Evolutionary conservation across 441 rosid genomes (phyloP).

Genomic region (Bocquillonia castaneifolia): DNA sequence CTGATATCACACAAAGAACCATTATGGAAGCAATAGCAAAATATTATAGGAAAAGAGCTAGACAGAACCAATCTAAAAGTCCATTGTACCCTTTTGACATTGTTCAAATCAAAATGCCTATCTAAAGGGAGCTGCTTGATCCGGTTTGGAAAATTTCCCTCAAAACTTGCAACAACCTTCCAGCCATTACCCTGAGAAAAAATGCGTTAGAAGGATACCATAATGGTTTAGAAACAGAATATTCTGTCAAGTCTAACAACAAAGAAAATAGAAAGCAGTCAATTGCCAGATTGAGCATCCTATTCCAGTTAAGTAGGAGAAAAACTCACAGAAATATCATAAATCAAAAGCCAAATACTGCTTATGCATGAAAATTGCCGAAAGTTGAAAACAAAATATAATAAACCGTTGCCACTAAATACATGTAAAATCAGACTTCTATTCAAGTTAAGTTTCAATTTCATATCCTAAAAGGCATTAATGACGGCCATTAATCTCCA

Average conservation of each 20-base stretch:
- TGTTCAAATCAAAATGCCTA: slow-evolving; percentile 80
- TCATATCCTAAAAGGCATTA: not conserved
- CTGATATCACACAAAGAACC: slow-evolving; percentile 38
- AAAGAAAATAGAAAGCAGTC: slow-evolving; percentile 10
- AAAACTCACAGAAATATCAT: not conserved
- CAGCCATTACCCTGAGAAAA: slow-evolving; percentile 83
- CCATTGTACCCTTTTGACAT: slow-evolving; percentile 77
- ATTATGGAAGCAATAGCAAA: slow-evolving; percentile 17
- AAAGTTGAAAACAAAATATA: too few species aligned
- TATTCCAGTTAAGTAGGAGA: not conserved
- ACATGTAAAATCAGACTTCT: not conserved
- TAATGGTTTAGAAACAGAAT: slow-evolving; percentile 3
- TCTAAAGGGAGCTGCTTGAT: slow-evolving; percentile 96
- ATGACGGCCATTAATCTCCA: not conserved
- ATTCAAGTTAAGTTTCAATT: not conserved
- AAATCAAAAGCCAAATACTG: not conserved
- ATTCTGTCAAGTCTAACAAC: not conserved
- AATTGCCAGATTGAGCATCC: not conserved
- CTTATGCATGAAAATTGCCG: too few species aligned
- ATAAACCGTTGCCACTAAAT: not conserved
- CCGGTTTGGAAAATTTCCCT: slow-evolving; percentile 85
- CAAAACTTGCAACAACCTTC: slow-evolving; percentile 96
- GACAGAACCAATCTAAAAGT: slow-evolving; percentile 8
- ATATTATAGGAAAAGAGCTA: slow-evolving; percentile 15
- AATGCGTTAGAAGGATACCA: slow-evolving; percentile 8